Base-by-base conservation (phyloP, 2,329 filamentous ascomycete species). In the Monilinia fructigena region DNA sequence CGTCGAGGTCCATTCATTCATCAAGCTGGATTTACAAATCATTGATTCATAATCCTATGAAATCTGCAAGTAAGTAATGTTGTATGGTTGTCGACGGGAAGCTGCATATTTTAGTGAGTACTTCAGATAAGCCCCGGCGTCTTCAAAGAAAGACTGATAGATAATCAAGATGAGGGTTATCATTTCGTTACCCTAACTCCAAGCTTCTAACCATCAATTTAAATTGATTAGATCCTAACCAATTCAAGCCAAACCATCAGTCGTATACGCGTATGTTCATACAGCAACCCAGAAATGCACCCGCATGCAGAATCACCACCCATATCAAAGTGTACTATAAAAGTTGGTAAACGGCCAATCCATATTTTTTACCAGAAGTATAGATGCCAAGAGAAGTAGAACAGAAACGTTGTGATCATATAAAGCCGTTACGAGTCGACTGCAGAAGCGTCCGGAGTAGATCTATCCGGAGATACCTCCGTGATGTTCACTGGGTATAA, bases 401-500 rank as follows among this genome's bases (percentile, higher is more conserved):
- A 4, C 7, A 12, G 20, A 53, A 50, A 54, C 16, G 20, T 53
- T 11, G 23, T 42, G 20, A 16, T 20, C 55, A 47, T 61, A 31
- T 48, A 14, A 50, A n/a, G 35, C 23, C 11, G 12, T n/a, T n/a
- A 31, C 20, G 48, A 28, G 16, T 18, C 53, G 8, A 45, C 45
- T 28, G 38, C 8, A 50, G 14, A 35, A 4, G 40, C 35, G 23
- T 20, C 26, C 26, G 8, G 48, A 61, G 20, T 40, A 35, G 4
- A 26, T 4, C 45, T 60, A 60, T 31, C 35, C 35, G 3, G 55
- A n/a, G 20, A 65, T 31, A 20, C 55, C 47, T 35, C 55, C 55
- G 23, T 69, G 64, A 31, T 72, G 65, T 74, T 77, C 69, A 68
- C 75, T 76, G 75, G 81, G 86, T 75, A 88, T 92, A 69, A 91